Percentiles rank a stretch among this genome's conserved stretches.
phyloP scores from a whole-genome alignment of 177 flowering plant genomes.

The Telopea speciosissima region DNA sequence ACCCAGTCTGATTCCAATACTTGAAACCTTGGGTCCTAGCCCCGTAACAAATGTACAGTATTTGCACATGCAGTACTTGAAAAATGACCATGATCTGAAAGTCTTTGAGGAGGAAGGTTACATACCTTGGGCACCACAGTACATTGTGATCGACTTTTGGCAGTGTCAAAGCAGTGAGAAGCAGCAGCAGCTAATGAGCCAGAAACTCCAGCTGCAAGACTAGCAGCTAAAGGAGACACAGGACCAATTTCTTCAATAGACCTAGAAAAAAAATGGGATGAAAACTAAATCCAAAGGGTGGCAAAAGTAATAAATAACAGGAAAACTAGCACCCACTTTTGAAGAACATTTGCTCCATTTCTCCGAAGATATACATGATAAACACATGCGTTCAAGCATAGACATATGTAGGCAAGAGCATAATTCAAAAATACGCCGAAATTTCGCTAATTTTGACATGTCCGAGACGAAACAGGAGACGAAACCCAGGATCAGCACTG shows the following conservation, averaged over 20 bases:
- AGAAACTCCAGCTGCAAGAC: conserved; percentile 84
- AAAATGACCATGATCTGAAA: neutral
- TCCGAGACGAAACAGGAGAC: too few relatives aligned
- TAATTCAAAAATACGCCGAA: too few relatives aligned
- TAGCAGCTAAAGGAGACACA: conserved; percentile 64
- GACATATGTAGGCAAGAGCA: neutral
- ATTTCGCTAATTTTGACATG: too few relatives aligned
- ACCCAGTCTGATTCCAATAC: too few relatives aligned
- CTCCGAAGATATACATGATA: neutral
- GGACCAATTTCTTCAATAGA: conserved; percentile 70
- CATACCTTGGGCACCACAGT: conserved; percentile 75
- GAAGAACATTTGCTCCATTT: neutral
- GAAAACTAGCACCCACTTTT: neutral
- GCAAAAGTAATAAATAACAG: neutral
- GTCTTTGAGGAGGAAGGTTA: neutral
- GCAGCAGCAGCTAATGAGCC: conserved; percentile 91
- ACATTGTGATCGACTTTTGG: conserved; percentile 75
- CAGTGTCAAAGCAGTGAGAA: conserved; percentile 93
- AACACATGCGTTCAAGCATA: neutral
- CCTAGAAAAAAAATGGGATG: conserved; percentile 18
- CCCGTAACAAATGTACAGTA: neutral
- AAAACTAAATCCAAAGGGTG: neutral
- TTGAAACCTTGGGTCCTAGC: too few relatives aligned
- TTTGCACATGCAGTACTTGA: neutral
- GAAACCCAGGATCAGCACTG: too few relatives aligned